These are phyloP conservation scores for Penicillium pancosmium DNA, from an alignment of 495 filamentous ascomycete genomes.

Conservation along the genomic window DNA sequence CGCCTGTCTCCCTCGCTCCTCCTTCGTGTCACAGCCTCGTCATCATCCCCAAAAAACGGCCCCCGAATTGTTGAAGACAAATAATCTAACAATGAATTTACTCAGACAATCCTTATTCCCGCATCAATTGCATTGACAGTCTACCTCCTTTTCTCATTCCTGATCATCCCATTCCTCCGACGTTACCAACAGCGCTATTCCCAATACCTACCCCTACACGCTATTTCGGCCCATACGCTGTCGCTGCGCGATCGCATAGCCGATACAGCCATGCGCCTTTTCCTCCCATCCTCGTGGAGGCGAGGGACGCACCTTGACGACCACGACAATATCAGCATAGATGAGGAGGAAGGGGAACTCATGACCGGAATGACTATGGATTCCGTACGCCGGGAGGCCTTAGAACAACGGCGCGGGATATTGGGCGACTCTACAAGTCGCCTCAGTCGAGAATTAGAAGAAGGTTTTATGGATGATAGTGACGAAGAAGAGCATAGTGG, in stretches of 20 bases:
- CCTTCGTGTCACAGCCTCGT: constrained; percentile 2
- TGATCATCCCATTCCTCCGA: constrained; percentile 74
- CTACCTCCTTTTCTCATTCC: constrained; percentile 70
- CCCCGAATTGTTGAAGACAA: neutral
- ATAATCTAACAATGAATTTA: constrained; percentile 24
- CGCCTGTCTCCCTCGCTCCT: constrained; percentile 9
- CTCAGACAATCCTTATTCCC: constrained; percentile 75
- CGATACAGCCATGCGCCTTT: constrained; percentile 53
- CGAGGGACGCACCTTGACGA: constrained; percentile 44
- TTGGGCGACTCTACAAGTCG: constrained; percentile 52
- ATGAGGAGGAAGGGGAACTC: constrained; percentile 68
- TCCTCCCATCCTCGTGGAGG: constrained; percentile 61
- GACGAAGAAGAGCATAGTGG: constrained; percentile 57
- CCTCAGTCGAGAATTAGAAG: constrained; percentile 79
- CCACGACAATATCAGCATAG: constrained; percentile 65
- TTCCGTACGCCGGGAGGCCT: constrained; percentile 49
- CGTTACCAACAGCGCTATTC: constrained; percentile 73
- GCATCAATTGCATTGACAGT: constrained; percentile 74
- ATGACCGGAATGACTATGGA: constrained; percentile 63
- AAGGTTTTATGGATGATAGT: constrained; percentile 83
- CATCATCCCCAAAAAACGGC: neutral
- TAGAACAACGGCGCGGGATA: constrained; percentile 48
- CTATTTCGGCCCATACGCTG: constrained; percentile 61
- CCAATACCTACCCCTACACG: constrained; percentile 68
- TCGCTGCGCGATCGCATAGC: constrained; percentile 65